These are phyloP conservation scores for Cladosporium sp. DNA, from an alignment of 2,329 filamentous ascomycete genomes.

Conservation along the genomic window DNA sequence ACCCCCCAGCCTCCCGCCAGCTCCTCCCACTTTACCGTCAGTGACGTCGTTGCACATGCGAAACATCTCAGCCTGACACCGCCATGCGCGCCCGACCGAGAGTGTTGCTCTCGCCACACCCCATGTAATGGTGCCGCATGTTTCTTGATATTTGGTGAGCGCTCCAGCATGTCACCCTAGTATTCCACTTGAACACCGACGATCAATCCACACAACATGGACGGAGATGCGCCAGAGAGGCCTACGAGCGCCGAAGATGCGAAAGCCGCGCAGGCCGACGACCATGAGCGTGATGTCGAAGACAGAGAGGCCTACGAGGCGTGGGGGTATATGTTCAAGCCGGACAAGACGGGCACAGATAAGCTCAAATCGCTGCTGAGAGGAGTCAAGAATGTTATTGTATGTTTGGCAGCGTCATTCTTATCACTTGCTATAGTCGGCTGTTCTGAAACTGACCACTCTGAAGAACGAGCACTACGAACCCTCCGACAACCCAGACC, in stretches of 20 bases:
- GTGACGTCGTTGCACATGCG: not conserved
- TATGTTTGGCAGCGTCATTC: constrained; percentile 21
- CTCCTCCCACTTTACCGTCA: too few species aligned
- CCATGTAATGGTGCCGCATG: not conserved
- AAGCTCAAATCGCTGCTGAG: constrained; percentile 43
- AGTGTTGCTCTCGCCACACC: not conserved
- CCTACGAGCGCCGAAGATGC: not conserved
- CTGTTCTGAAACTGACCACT: constrained; percentile 8
- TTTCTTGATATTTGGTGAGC: not conserved
- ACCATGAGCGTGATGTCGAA: constrained; percentile 26
- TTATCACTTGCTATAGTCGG: too few species aligned
- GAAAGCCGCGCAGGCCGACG: constrained; percentile 13
- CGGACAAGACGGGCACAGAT: constrained; percentile 49
- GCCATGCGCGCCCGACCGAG: not conserved
- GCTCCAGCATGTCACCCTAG: not conserved
- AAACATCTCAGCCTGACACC: constrained; percentile 1
- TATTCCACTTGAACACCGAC: not conserved
- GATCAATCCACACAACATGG: not conserved
- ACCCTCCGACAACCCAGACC: constrained; percentile 40
- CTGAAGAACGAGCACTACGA: constrained; percentile 40
- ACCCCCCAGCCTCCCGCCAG: too few species aligned
- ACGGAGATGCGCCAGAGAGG: not conserved
- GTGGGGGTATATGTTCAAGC: constrained; percentile 49
- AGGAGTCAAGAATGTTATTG: constrained; percentile 46
- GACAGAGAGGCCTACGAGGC: constrained; percentile 44